Conservation (phyloP, 768 basidiomycete genomes). For the Pholiota conissans region DNA sequence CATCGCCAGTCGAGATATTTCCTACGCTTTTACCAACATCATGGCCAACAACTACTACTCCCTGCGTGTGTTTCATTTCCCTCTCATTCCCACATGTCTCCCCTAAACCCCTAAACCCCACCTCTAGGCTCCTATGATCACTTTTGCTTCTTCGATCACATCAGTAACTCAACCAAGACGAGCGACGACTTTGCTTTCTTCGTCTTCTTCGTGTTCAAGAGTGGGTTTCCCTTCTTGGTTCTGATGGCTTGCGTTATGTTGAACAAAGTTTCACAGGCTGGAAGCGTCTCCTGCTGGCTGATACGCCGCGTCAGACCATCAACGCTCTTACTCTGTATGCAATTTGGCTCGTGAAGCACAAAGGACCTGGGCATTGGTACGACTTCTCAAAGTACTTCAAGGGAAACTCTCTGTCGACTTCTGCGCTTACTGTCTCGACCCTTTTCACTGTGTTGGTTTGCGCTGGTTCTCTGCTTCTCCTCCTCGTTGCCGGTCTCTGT, state of each 20-base stretch:
- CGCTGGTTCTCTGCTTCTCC: slow-evolving; percentile 75
- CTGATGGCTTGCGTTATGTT: background rate
- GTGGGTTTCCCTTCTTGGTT: slow-evolving; percentile 40
- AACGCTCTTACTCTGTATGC: slow-evolving; percentile 97
- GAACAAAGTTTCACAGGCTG: slow-evolving; percentile 29
- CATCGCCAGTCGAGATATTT: slow-evolving; percentile 93
- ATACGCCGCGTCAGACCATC: slow-evolving; percentile 96
- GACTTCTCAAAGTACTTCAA: slow-evolving; percentile 78
- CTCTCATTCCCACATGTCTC: background rate
- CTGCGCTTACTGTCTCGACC: slow-evolving; percentile 83
- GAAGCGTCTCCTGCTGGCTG: slow-evolving; percentile 67
- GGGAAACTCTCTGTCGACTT: slow-evolving; percentile 74
- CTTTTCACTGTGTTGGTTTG: slow-evolving; percentile 91
- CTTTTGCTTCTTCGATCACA: slow-evolving; percentile 98
- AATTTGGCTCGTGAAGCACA: slow-evolving; percentile 57
- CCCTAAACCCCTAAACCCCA: slow-evolving; percentile 9
- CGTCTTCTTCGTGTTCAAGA: slow-evolving; percentile 99
- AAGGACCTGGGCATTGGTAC: slow-evolving; percentile 53
- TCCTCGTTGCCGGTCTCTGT: slow-evolving; percentile 81
- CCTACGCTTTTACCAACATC: slow-evolving; percentile 97
- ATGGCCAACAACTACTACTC: slow-evolving; percentile 98
- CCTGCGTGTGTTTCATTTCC: slow-evolving; percentile 59
- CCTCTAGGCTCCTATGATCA: slow-evolving; percentile 86
- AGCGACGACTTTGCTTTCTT: slow-evolving; percentile 99
- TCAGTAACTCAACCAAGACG: slow-evolving; percentile 91